Percentiles rank a stretch among this genome's conserved stretches.
Conservation (phyloP, 2,329 filamentous ascomycete genomes). For the Teratosphaeria zuluensis region DNA sequence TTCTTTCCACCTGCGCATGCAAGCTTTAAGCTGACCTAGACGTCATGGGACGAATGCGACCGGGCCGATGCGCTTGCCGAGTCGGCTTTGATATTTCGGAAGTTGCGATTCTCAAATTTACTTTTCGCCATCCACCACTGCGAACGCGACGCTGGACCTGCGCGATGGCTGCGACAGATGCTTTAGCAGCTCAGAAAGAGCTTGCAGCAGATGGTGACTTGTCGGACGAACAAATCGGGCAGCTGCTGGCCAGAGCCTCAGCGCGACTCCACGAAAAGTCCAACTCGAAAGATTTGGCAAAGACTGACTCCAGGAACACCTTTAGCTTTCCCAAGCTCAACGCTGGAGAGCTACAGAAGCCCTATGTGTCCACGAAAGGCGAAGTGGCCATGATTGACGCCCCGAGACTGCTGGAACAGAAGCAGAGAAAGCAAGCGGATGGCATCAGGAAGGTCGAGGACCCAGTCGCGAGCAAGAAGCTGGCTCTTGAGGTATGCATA, state of each 20-base stretch:
- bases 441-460: constrained; percentile 46
- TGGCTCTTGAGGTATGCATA: constrained; percentile 42
- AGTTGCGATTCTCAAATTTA: background rate
- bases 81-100: background rate
- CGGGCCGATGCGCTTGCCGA: background rate
- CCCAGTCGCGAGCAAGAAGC: constrained; percentile 37
- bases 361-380: constrained; percentile 45
- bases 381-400: constrained; percentile 46
- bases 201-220: constrained; percentile 33
- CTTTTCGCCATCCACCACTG: background rate
- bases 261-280: constrained; percentile 41
- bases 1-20: background rate
- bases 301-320: constrained; percentile 10
- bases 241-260: constrained; percentile 55
- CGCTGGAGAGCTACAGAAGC: constrained; percentile 37
- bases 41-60: background rate
- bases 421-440: constrained; percentile 33
- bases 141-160: background rate
- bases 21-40: background rate
- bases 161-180: background rate
- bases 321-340: constrained; percentile 44
- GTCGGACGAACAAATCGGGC: constrained; percentile 54
- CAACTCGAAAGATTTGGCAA: constrained; percentile 4
- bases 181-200: background rate
- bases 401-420: constrained; percentile 39